Evolutionary conservation across 768 basidiomycete genomes (phyloP), one percentile per base, ranked within the genome.

Genomic region (Phanerochaete sordida): DNA sequence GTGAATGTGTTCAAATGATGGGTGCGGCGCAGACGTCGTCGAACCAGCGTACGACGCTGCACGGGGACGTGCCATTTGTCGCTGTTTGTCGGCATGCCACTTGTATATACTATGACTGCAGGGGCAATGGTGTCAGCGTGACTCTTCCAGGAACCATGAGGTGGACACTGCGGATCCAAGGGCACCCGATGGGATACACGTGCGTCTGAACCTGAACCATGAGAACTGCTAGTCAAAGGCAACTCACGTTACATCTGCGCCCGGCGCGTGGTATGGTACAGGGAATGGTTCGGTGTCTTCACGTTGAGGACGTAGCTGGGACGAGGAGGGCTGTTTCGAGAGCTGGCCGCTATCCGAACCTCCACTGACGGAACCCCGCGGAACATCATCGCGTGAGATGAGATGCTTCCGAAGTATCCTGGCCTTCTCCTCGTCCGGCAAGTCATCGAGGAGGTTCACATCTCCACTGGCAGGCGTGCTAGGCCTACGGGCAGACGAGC

Each of bases 61-160:
- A 39, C 91, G 87, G 19, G 81, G 77, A 44, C 91, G 84, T 13
- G 73, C 77, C 19, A 77, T 79, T 60, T 83, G 80, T 58, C 86
- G 82, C 26, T 80, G 81, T 57, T 86, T 84, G 65, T 90, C 88
- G 16, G 85, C 79, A 62, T 95, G 90, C 90, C 94, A 98, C 75
- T 97, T 98, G 79, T 97, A 98, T 43, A 98, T 90, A 63, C 88
- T 88, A 68, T 96, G 94, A 19, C 90, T 91, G 63, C n/a, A 59
- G 50, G 62, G 47, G 28, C 55, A 16, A n/a, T 35, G 8, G 47
- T 13, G 37, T 62, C 26, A 44, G 53, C 53, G 57, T 62, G 11
- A 51, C 60, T 44, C 39, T 44, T 39, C 26, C 19, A 26, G 51
- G 31, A n/a, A 30, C 50, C 51, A 57, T 55, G 59, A 52, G 47